Percentiles rank a stretch among this genome's conserved stretches.
Evolutionary conservation across 805 yeast genomes (phyloP).

Genomic region (Torulaspora maleeae): DNA sequence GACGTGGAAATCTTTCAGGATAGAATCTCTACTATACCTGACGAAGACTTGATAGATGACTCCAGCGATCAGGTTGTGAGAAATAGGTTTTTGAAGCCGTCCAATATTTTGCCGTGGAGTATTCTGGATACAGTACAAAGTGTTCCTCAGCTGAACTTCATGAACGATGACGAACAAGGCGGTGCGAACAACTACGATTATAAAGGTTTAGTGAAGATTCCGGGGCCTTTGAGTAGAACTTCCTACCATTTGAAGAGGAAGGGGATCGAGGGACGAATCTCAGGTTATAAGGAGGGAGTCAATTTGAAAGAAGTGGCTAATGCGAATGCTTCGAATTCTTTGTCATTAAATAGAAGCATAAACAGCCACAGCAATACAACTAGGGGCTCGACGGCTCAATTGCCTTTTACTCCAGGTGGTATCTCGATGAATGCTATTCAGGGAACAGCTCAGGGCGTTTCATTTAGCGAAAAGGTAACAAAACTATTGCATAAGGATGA

Average conservation of each 20-base stretch:
- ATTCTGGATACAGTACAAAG: slow-evolving; percentile 66
- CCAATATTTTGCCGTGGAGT: slow-evolving; percentile 59
- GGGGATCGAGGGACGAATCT: slow-evolving; percentile 72
- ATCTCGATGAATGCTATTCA: slow-evolving; percentile 34
- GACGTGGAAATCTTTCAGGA: slow-evolving; percentile 41
- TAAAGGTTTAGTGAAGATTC: slow-evolving; percentile 49
- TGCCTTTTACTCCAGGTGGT: slow-evolving; percentile 96
- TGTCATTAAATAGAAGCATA: slow-evolving; percentile 66
- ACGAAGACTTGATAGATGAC: slow-evolving; percentile 6
- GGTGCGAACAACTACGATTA: slow-evolving; percentile 28
- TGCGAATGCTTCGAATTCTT: slow-evolving; percentile 61
- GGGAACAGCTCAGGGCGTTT: slow-evolving; percentile 17
- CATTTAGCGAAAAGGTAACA: slow-evolving; percentile 23
- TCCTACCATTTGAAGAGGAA: slow-evolving; percentile 60
- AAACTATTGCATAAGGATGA: slow-evolving; percentile 56
- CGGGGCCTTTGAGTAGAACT: slow-evolving; percentile 60
- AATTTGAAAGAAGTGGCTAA: slow-evolving; percentile 42
- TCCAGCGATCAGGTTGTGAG: slow-evolving; percentile 22
- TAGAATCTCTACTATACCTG: slow-evolving; percentile 38
- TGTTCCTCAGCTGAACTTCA: slow-evolving; percentile 39
- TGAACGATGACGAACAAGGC: slow-evolving; percentile 16
- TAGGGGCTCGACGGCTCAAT: slow-evolving; percentile 62
- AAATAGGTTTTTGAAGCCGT: slow-evolving; percentile 56
- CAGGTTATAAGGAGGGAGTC: slow-evolving; percentile 57
- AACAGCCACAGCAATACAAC: slow-evolving; percentile 58